phyloP scores from a whole-genome alignment of 2,329 filamentous ascomycete genomes.

The Colletotrichum echinochloae region DNA sequence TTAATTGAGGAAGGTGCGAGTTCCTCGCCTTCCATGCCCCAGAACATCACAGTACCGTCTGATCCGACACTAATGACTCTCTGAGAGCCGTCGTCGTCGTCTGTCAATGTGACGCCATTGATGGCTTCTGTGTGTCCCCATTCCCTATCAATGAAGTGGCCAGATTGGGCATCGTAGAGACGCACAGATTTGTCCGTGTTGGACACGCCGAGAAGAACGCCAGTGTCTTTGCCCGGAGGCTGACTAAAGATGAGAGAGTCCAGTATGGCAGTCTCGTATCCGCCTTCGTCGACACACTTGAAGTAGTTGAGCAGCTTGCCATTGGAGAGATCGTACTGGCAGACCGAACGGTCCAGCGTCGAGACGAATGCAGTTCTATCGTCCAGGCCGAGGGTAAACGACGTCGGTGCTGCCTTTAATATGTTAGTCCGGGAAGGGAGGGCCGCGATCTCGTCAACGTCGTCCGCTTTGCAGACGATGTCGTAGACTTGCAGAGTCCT shows the following conservation, averaged over 20 bases:
- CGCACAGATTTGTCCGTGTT: constrained; percentile 96
- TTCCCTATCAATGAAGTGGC: constrained; percentile 84
- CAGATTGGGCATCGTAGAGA: constrained; percentile 84
- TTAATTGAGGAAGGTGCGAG: constrained; percentile 54
- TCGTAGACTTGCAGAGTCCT: constrained; percentile 88
- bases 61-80: constrained; percentile 80
- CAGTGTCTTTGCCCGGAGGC: constrained; percentile 65
- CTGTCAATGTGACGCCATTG: constrained; percentile 82
- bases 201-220: constrained; percentile 86
- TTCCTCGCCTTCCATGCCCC: constrained; percentile 69
- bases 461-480: constrained; percentile 75
- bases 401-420: constrained; percentile 87
- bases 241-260: constrained; percentile 78
- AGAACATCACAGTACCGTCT: constrained; percentile 87
- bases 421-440: constrained; percentile 82
- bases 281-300: constrained; percentile 84
- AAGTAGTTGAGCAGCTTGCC: constrained; percentile 80
- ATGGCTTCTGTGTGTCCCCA: constrained; percentile 97
- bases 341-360: constrained; percentile 70
- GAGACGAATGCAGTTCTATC: constrained; percentile 70
- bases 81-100: constrained; percentile 66
- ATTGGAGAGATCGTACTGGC: constrained; percentile 71
- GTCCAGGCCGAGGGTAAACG: constrained; percentile 79
- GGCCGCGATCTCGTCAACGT: constrained; percentile 77
- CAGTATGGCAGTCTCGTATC: constrained; percentile 83